Base-by-base conservation (phyloP, 2,329 filamentous ascomycete genomes). In the Fusarium sp. region DNA sequence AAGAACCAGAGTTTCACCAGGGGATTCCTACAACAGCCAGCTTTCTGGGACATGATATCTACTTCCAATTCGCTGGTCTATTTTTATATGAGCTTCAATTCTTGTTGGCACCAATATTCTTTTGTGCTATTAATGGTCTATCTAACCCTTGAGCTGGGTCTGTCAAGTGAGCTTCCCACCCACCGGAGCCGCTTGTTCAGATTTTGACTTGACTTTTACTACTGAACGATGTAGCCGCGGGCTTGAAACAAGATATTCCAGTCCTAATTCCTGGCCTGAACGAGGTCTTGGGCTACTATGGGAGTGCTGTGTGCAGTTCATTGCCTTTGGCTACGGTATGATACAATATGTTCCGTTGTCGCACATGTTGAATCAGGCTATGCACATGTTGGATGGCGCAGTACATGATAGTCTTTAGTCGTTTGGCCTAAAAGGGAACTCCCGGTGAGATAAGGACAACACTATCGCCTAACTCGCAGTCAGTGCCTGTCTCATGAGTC, bases 391-490 rank as follows among this genome's bases (percentile, higher is more conserved):
- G 33, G 40, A 15, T 18, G 18, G 34, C 69, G 36, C 41, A 62
- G 44, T 44, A 31, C 50, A 49, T 36, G 26, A 26, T 31, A 26
- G 8, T 44, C 20, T 49, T 16, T 36, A 36, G 18, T 45, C 4
- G n/a, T 33, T 15, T 26, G 38, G 12, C 54, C 40, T 67, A 70
- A 31, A 70, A 70, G 2, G 82, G 80, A 41, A 79, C 84, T 72
- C 88, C 86, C 15, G 89, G 89, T 56, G 90, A 91, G 73, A 91
- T 91, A 74, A 92, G 83, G 62, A 92, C 89, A 55, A 92, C 90
- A 62, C 90, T 92, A 74, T 92, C 90, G 69, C 90, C 90, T 92
- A 69, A 9, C 4, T 23, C 44, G 41, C 20, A 49, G 67, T 80
- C 51, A 80, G 75, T 41, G 36, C 36, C 28, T 23, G 20, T 26